Conservation (phyloP, 2,329 filamentous ascomycete genomes). For the Albifimbria verrucaria region DNA sequence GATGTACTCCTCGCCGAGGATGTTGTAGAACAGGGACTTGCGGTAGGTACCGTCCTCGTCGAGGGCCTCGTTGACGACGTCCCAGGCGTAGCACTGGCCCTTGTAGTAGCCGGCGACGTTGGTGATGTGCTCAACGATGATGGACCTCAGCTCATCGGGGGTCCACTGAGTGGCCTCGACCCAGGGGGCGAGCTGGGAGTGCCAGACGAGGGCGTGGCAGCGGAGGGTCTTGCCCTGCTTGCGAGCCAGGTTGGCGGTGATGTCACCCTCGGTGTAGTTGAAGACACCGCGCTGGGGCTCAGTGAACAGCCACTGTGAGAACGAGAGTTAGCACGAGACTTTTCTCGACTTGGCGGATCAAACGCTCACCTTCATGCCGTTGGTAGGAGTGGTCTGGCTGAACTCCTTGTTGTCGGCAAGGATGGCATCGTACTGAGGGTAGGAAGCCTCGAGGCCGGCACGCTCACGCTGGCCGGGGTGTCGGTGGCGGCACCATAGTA, state of each 20-base stretch:
- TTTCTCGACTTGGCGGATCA: too few relatives aligned
- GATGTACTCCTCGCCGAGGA: constrained; percentile 51
- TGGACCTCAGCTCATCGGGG: neutral
- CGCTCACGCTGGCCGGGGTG: constrained; percentile 34
- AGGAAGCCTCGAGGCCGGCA: constrained; percentile 44
- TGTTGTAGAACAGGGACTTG: constrained; percentile 44
- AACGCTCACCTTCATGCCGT: constrained; percentile 45
- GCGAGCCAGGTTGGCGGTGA: constrained; percentile 39
- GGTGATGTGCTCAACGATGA: constrained; percentile 1
- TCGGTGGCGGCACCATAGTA: constrained; percentile 66
- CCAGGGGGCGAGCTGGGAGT: constrained; percentile 2
- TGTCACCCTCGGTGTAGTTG: constrained; percentile 58
- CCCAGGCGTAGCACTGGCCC: constrained; percentile 3
- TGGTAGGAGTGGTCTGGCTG: constrained; percentile 59
- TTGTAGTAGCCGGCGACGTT: constrained; percentile 1
- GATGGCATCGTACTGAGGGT: constrained; percentile 51
- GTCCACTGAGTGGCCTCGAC: constrained; percentile 29
- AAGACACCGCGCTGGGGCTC: constrained; percentile 58
- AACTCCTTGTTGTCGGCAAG: constrained; percentile 54
- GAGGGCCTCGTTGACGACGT: constrained; percentile 39
- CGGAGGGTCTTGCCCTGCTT: constrained; percentile 45
- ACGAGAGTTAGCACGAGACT: too few relatives aligned
- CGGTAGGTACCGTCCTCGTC: constrained; percentile 51
- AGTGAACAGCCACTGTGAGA: constrained; percentile 49
- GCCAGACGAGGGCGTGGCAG: constrained; percentile 46